phyloP scores from a whole-genome alignment of 192 early-diverging fungal genomes.

The Paraglomus occultum region DNA sequence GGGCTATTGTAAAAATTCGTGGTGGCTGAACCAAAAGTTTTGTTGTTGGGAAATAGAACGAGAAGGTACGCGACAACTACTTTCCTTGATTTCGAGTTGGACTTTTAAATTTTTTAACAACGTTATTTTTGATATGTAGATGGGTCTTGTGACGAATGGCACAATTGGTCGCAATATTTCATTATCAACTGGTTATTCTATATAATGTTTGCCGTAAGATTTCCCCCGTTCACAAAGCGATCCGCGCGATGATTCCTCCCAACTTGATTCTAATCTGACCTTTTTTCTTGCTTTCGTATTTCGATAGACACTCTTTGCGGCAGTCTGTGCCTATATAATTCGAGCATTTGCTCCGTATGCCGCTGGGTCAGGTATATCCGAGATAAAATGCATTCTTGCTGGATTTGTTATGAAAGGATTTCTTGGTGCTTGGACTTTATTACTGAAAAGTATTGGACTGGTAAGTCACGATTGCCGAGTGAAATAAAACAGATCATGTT shows the following conservation, averaged over 20 bases:
- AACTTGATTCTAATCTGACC: neutral
- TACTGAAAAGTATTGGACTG: constrained; percentile 89
- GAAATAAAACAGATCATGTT: neutral
- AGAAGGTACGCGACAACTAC: constrained; percentile 42
- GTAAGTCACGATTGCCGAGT: constrained; percentile 36
- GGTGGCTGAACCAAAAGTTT: constrained; percentile 92
- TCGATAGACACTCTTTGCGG: constrained; percentile 64
- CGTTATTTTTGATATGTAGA: constrained; percentile 37
- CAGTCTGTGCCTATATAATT: constrained; percentile 72
- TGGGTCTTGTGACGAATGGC: constrained; percentile 70
- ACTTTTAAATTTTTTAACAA: constrained; percentile 6
- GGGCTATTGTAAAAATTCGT: constrained; percentile 76
- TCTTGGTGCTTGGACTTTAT: constrained; percentile 84
- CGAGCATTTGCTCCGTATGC: constrained; percentile 80
- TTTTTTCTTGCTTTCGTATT: neutral
- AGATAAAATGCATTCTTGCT: constrained; percentile 84
- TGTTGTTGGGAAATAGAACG: constrained; percentile 83
- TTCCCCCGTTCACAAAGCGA: neutral
- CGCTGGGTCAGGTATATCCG: constrained; percentile 92
- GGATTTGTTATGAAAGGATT: constrained; percentile 95
- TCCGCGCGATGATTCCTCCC: neutral
- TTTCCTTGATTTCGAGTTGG: neutral
- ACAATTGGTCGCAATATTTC: constrained; percentile 55
- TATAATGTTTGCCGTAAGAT: constrained; percentile 60
- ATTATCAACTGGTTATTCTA: constrained; percentile 81